Evolutionary conservation across 164 flowering plant species (phyloP).

Genomic region (Annona squamosa): DNA sequence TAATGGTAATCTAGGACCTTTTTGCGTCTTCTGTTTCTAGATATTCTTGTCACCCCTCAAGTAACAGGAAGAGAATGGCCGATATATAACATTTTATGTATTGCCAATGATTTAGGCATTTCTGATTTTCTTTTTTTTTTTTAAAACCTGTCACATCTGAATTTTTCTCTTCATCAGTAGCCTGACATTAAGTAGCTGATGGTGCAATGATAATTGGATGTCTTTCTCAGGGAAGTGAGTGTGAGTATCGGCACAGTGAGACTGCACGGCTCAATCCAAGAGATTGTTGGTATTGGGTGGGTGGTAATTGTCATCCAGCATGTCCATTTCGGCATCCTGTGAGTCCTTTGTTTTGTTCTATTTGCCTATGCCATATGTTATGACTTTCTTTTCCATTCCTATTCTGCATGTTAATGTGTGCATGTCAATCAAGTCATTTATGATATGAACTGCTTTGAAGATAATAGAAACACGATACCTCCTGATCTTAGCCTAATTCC

Average conservation of each 20-base stretch:
- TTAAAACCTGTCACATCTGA: not conserved
- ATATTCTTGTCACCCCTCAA: no score
- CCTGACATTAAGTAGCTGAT: not conserved
- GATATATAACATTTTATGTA: no score
- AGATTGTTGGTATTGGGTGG: slow-evolving; percentile 81
- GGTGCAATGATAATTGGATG: not conserved
- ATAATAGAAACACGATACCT: no score
- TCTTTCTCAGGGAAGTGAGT: slow-evolving; percentile 48
- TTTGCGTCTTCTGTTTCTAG: no score
- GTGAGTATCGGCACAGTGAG: slow-evolving; percentile 76
- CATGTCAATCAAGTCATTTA: no score
- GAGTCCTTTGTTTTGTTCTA: slow-evolving; percentile 19
- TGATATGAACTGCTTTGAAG: not conserved
- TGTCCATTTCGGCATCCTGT: slow-evolving; percentile 85
- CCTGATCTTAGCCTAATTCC: not conserved
- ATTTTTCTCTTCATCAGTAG: not conserved
- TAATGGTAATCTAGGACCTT: no score
- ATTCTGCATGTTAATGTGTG: no score
- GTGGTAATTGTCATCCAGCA: slow-evolving; percentile 56
- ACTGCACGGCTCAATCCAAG: slow-evolving; percentile 64
- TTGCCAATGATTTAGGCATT: no score
- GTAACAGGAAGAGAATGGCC: no score
- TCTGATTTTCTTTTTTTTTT: no score
- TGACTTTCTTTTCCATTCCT: no score
- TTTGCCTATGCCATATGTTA: not conserved